phyloP scores from a whole-genome alignment of 768 basidiomycete genomes.

The Mycena galericulata region DNA sequence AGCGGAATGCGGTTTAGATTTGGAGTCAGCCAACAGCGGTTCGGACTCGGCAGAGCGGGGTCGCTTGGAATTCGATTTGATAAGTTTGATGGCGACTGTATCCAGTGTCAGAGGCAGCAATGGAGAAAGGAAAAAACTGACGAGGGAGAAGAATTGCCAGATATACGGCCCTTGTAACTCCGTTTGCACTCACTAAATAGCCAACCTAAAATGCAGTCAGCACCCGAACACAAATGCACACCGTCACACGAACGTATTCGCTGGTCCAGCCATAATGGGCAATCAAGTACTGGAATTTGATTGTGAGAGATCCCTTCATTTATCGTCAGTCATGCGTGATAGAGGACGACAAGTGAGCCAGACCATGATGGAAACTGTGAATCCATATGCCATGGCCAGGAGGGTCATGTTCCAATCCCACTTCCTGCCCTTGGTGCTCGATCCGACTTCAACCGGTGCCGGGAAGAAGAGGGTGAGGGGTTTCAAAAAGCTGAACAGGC shows the following conservation, averaged over 20 bases:
- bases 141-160: constrained; percentile 59
- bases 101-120: neutral
- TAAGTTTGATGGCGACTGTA: constrained; percentile 55
- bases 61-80: constrained; percentile 38
- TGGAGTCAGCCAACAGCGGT: constrained; percentile 26
- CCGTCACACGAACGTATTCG: constrained; percentile 51
- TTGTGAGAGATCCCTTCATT: constrained; percentile 53
- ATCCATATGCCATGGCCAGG: constrained; percentile 54
- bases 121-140: constrained; percentile 39
- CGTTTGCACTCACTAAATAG: constrained; percentile 58
- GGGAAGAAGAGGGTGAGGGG: constrained; percentile 68
- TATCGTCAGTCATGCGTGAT: neutral
- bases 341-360: neutral
- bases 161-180: constrained; percentile 53
- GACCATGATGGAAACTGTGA: constrained; percentile 51
- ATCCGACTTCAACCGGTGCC: constrained; percentile 23
- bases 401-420: constrained; percentile 65
- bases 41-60: constrained; percentile 25
- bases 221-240: neutral
- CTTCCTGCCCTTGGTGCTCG: constrained; percentile 34
- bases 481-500: constrained; percentile 61
- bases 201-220: constrained; percentile 51
- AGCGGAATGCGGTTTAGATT: constrained; percentile 40
- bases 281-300: constrained; percentile 61
- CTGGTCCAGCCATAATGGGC: constrained; percentile 59